A percentile compares a stretch with the other conserved stretches of the same genome.
Conservation (phyloP, 2,329 filamentous ascomycete species). For the Xylariaceae sp. region DNA sequence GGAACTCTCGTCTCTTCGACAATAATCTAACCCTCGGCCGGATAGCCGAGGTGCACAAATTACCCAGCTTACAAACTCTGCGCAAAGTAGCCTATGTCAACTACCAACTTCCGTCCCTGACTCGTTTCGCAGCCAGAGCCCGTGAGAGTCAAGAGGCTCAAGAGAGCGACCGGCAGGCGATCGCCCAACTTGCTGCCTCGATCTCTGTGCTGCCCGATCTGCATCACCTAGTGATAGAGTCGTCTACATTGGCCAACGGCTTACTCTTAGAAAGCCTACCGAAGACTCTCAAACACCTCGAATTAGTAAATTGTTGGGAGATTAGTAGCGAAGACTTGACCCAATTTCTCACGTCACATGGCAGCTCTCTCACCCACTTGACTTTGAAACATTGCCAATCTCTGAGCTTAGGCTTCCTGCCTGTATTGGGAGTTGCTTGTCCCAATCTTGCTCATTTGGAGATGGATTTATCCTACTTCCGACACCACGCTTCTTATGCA, state of each 20-base stretch:
- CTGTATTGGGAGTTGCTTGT: constrained; percentile 61
- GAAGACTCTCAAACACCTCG: constrained; percentile 60
- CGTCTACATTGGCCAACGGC: constrained; percentile 67
- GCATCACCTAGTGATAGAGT: constrained; percentile 66
- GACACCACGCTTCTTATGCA: constrained; percentile 60
- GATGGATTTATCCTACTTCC: constrained; percentile 78
- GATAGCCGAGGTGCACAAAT: constrained; percentile 50
- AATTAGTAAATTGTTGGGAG: constrained; percentile 75
- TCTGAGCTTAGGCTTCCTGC: constrained; percentile 71
- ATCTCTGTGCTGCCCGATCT: constrained; percentile 57
- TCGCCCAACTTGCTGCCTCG: constrained; percentile 41
- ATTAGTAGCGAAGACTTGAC: constrained; percentile 64
- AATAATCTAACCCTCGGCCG: constrained; percentile 44
- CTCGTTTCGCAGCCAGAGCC: constrained; percentile 13
- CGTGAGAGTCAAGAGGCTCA: constrained; percentile 25
- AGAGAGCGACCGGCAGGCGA: constrained; percentile 27
- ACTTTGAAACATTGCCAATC: constrained; percentile 75
- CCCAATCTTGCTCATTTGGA: constrained; percentile 66
- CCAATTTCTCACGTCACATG: constrained; percentile 63
- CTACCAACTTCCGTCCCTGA: constrained; percentile 52
- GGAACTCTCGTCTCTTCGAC: constrained; percentile 54
- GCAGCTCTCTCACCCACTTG: constrained; percentile 62
- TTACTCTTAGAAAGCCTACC: constrained; percentile 67
- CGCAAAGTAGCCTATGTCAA: constrained; percentile 59
- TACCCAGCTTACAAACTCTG: constrained; percentile 53